Evolutionary conservation across 345 rosid genomes (phyloP), one percentile per base, ranked within the genome.

Genomic region (Aquilaria malaccensis): DNA sequence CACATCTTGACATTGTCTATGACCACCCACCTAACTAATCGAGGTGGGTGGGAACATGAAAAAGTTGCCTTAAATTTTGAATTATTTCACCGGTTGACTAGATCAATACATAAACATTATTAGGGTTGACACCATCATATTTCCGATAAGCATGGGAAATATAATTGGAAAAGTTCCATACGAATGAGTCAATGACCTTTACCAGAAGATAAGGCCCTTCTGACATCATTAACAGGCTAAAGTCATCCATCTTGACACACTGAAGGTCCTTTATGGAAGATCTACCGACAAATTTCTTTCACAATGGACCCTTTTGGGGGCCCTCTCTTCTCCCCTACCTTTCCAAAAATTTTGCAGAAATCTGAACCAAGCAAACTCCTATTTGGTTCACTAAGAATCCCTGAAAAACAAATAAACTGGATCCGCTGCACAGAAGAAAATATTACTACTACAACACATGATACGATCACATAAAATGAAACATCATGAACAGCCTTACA

Each of bases 41-140:
- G 32, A 48, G 10, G 7, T 45, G 11, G 30, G 13, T n/a, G 14
- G 59, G 55, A 53, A 29, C 13, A 33, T 10, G 7, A 54, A 10
- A 55, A 9, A 3, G 45, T 15, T 50, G 60, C 4, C 70, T 63
- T 67, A 48, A 58, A 13, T 2, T 45, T 31, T 15, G 12, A 67
- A 72, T 65, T 60, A 63, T 67, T 61, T 53, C 65, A 31, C n/a
- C 32, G 10, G 32, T 55, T 58, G 72, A 59, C 66, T 69, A 30
- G 12, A 63, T 33, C 67, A 67, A 0, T 15, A 2, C 10, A 41
- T 43, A 52, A 32, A 29, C 6, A 46, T 13, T 32, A 15, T 51
- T 14, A 51, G 13, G 50, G 45, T 46, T 62, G 9, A 60, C 47
- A 56, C 33, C 10, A 49, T 54, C 49, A 22, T 22, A 22, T 22